These are phyloP conservation scores for Inonotus hispidus DNA, from an alignment of 1,284 basidiomycete species.

Conservation along the genomic window DNA sequence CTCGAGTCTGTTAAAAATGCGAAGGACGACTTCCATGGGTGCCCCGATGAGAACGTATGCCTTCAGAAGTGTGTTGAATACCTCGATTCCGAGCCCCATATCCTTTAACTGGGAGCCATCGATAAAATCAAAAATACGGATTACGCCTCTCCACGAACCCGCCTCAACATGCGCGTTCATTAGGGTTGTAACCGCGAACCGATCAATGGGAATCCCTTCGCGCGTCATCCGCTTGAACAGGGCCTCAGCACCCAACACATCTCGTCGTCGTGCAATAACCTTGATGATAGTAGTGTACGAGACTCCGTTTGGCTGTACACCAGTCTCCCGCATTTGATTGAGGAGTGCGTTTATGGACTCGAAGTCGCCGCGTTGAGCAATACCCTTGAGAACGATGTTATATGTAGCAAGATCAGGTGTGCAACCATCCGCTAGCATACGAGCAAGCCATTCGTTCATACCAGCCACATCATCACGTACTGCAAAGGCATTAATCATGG, in stretches of 20 bases:
- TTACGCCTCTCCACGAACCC: constrained; percentile 73
- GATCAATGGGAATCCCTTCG: constrained; percentile 61
- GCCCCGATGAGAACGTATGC: constrained; percentile 80
- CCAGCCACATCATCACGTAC: constrained; percentile 44
- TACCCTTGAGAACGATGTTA: constrained; percentile 56
- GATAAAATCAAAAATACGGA: constrained; percentile 71
- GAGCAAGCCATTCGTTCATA: constrained; percentile 52
- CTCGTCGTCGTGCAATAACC: constrained; percentile 59
- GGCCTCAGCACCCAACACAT: constrained; percentile 63
- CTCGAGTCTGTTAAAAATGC: constrained; percentile 60
- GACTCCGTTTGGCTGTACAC: constrained; percentile 43
- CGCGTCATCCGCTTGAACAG: constrained; percentile 60
- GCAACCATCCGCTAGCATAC: constrained; percentile 45
- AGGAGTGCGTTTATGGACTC: constrained; percentile 52
- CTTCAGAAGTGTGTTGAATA: constrained; percentile 80
- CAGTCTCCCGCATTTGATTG: constrained; percentile 53
- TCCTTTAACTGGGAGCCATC: constrained; percentile 32
- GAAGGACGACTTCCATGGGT: constrained; percentile 64
- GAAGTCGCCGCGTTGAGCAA: constrained; percentile 54
- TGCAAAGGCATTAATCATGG: constrained; percentile 54
- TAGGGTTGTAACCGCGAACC: constrained; percentile 61
- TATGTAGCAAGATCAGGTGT: constrained; percentile 52
- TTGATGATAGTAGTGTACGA: constrained; percentile 72
- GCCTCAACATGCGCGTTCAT: constrained; percentile 84
- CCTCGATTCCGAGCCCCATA: constrained; percentile 44